Evolutionary conservation across 805 yeast genomes (phyloP), one percentile per base, ranked within the genome.

Genomic region (Hyphopichia homilentoma): DNA sequence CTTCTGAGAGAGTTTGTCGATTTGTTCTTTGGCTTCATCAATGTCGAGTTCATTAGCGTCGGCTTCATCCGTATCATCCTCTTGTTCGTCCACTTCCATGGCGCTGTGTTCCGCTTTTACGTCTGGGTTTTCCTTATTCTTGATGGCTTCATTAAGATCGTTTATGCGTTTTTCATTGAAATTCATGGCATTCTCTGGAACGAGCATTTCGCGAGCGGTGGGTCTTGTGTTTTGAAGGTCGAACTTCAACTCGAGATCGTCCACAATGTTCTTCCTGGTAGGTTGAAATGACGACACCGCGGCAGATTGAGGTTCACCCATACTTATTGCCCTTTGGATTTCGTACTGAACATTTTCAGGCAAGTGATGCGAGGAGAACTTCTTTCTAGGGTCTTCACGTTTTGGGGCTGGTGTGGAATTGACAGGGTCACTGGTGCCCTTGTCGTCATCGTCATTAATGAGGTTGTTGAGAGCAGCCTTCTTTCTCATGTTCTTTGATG

Each of bases 151-250:
- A n/a, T 22, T 14, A 15, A 27, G 17, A 7, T 28, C 36, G 1
- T 40, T 25, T 5, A 52, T 26, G 16, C 53, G 29, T 8, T 42
- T 34, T 13, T 36, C 16, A 30, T 52, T 52, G 52, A 51, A 49
- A 5, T 21, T 9, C 18, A 22, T 33, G 2, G 61, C 43, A 42
- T 59, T 59, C 22, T 45, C 49, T 2, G 65, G 65, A 6, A 52
- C 32, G 21, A 27, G 8, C 6, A 56, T 40, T 3, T 36, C 35
- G 8, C 36, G 30, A 6, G 58, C 52, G 6, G 18, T 17, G 5
- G 65, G 65, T 32, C 43, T 51, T 7, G 49, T 33, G 24, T 57
- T 53, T 36, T 59, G 65, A 6, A 61, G 31, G 37, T 61, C 63
- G 32, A 59, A 61, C 17, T 44, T 46, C 13, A 61, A 40, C 7